These are phyloP conservation scores for Malus hybrid DNA, from an alignment of 331 rosid genomes.

Conservation along the genomic window DNA sequence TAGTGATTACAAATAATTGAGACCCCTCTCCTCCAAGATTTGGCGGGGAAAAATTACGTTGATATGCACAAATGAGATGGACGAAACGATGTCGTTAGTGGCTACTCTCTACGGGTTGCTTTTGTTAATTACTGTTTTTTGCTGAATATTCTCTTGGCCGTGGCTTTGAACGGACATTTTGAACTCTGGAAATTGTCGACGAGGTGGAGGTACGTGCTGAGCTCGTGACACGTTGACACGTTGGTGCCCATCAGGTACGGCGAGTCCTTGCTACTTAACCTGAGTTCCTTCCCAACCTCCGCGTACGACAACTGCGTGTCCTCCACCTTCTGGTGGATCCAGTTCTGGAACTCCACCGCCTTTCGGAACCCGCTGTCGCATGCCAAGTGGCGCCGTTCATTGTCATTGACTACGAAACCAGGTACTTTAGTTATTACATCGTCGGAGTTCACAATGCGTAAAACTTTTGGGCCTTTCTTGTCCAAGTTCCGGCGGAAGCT, in stretches of 20 bases:
- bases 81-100: background rate
- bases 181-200: slow-evolving; percentile 69
- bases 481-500: slow-evolving; percentile 43
- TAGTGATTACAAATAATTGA: background rate
- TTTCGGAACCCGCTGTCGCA: background rate
- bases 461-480: slow-evolving; percentile 51
- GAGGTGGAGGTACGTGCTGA: slow-evolving; percentile 65
- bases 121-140: background rate
- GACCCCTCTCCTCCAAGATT: background rate
- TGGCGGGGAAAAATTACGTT: background rate
- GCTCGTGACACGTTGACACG: slow-evolving; percentile 73
- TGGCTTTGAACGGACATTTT: slow-evolving; percentile 57
- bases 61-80: background rate
- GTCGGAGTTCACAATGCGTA: slow-evolving; percentile 70
- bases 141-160: slow-evolving; percentile 21
- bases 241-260: slow-evolving; percentile 48
- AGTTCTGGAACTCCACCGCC: slow-evolving; percentile 21
- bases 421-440: slow-evolving; percentile 67
- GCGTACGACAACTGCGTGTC: slow-evolving; percentile 55
- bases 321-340: slow-evolving; percentile 55
- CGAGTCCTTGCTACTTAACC: slow-evolving; percentile 64
- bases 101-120: background rate
- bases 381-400: background rate
- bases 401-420: slow-evolving; percentile 40
- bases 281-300: slow-evolving; percentile 70